These are phyloP conservation scores for Platanthera zijinensis DNA, from an alignment of 106 monocot species.

Conservation along the genomic window DNA sequence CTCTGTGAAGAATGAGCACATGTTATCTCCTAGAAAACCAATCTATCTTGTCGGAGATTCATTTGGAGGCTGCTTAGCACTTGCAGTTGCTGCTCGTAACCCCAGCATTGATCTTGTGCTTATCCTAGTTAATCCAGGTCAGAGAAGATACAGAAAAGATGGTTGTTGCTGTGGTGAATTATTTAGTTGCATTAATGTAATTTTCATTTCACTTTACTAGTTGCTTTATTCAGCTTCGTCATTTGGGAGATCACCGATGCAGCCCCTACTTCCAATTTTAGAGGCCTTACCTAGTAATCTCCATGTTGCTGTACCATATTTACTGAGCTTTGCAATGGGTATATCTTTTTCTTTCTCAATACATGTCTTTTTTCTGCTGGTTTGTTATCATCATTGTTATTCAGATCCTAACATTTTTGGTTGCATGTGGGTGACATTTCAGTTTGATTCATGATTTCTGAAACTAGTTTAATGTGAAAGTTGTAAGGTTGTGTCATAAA, in stretches of 20 bases:
- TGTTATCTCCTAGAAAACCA: slow-evolving; percentile 45
- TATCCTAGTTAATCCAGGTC: slow-evolving; percentile 86
- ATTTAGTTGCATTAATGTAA: slow-evolving; percentile 4
- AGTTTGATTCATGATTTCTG: background rate
- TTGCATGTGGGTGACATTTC: background rate
- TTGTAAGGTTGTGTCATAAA: background rate
- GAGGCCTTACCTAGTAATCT: slow-evolving; percentile 51
- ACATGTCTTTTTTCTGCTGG: background rate
- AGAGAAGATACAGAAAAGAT: slow-evolving; percentile 7
- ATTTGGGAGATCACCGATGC: slow-evolving; percentile 57
- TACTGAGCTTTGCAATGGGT: slow-evolving; percentile 77
- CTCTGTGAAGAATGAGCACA: slow-evolving; percentile 51
- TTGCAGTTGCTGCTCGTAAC: slow-evolving; percentile 85
- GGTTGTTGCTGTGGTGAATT: background rate
- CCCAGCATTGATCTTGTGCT: slow-evolving; percentile 67
- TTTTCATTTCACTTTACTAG: background rate
- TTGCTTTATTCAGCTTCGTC: slow-evolving; percentile 50
- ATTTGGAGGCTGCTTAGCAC: slow-evolving; percentile 84
- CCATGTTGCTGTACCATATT: slow-evolving; percentile 57
- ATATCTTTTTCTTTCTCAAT: slow-evolving; percentile 4
- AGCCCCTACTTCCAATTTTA: slow-evolving; percentile 53
- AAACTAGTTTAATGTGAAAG: background rate
- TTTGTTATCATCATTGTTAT: background rate
- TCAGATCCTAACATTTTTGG: background rate
- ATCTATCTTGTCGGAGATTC: slow-evolving; percentile 92